Conservation (phyloP, 306 rosid species). For the Inga oerstediana region DNA sequence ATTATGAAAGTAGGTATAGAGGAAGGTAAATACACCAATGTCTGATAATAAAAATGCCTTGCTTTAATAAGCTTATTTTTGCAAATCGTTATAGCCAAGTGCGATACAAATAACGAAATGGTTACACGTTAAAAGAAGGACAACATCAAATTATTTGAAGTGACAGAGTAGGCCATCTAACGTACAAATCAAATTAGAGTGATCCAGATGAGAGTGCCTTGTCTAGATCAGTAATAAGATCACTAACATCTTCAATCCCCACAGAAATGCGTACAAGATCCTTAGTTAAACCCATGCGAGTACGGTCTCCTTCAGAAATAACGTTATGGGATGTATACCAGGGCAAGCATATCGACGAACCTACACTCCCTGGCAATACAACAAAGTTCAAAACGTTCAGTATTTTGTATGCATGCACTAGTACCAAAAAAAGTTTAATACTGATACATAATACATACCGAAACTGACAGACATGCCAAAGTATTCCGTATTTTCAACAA, state of each 20-base stretch:
- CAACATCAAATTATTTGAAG: background rate
- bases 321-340: slow-evolving; percentile 85
- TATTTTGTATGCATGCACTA: no score
- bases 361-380: slow-evolving; percentile 66
- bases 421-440: no score
- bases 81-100: no score
- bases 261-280: slow-evolving; percentile 80
- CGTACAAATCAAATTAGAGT: no score
- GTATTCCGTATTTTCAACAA: slow-evolving; percentile 83
- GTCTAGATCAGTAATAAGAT: slow-evolving; percentile 77
- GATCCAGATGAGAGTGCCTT: slow-evolving; percentile 52
- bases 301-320: slow-evolving; percentile 74
- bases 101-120: no score
- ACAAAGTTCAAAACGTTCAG: slow-evolving; percentile 3
- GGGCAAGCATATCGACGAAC: slow-evolving; percentile 87
- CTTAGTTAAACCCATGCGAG: slow-evolving; percentile 76
- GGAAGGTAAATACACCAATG: no score
- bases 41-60: no score
- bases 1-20: no score
- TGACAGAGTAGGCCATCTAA: background rate
- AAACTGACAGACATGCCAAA: slow-evolving; percentile 92
- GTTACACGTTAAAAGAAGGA: no score
- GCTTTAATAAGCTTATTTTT: no score
- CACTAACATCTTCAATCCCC: slow-evolving; percentile 82
- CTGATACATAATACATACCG: slow-evolving; percentile 47